Conservation (phyloP, 768 basidiomycete species). For the Lactifluus rugatus region DNA sequence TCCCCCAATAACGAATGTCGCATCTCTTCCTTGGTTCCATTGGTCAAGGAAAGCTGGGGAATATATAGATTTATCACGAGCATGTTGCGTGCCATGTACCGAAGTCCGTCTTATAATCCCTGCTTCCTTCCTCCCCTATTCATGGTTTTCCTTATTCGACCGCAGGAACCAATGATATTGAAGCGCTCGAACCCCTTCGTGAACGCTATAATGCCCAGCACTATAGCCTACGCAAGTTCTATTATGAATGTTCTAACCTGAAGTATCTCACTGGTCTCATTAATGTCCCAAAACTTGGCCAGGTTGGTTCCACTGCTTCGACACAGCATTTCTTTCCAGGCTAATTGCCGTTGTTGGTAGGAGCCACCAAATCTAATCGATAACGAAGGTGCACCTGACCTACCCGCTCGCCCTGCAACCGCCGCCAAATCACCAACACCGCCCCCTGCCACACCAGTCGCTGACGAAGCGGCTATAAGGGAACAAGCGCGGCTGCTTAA, state of each 20-base stretch:
- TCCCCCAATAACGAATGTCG: slow-evolving; percentile 95
- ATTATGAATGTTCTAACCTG: slow-evolving; percentile 98
- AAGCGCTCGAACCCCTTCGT: slow-evolving; percentile 81
- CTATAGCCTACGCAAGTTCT: slow-evolving; percentile 89
- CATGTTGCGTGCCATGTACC: slow-evolving; percentile 96
- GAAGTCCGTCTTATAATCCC: slow-evolving; percentile 44
- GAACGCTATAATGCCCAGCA: slow-evolving; percentile 88
- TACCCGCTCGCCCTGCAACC: slow-evolving; percentile 72
- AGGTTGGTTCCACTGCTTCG: slow-evolving; percentile 38
- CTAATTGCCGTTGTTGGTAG: slow-evolving; percentile 31
- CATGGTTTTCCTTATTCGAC: background rate
- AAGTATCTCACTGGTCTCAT: slow-evolving; percentile 96
- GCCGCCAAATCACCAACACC: slow-evolving; percentile 45
- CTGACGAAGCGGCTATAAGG: slow-evolving; percentile 60
- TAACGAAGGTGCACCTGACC: slow-evolving; percentile 70
- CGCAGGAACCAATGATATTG: slow-evolving; percentile 78
- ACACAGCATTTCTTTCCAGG: background rate
- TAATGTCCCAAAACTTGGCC: slow-evolving; percentile 95
- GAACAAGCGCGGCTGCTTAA: slow-evolving; percentile 94
- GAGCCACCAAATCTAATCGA: slow-evolving; percentile 95
- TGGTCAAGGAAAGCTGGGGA: slow-evolving; percentile 98
- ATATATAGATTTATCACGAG: slow-evolving; percentile 98
- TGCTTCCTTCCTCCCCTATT: background rate
- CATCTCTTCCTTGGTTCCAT: slow-evolving; percentile 89
- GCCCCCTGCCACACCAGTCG: slow-evolving; percentile 61